These are phyloP conservation scores for Panicum hallii DNA, from an alignment of 202 grass and related monocot species.

Conservation along the genomic window DNA sequence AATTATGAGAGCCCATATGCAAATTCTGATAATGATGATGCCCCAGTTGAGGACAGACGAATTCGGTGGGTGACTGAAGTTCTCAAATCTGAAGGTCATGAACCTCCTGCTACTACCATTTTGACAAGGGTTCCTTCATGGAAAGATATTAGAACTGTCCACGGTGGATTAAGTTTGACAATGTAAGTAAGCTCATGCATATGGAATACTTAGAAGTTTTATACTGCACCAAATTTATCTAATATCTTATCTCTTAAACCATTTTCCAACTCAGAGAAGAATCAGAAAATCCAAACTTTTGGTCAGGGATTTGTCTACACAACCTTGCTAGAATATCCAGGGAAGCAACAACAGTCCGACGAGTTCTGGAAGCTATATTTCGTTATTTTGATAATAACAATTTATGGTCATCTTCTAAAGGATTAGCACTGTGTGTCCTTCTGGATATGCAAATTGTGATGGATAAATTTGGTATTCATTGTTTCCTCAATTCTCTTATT, in stretches of 20 bases:
- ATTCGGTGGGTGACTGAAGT: slow-evolving; percentile 72
- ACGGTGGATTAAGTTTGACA: slow-evolving; percentile 55
- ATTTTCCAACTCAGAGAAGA: slow-evolving; percentile 70
- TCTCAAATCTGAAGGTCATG: slow-evolving; percentile 72
- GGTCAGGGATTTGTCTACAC: slow-evolving; percentile 95
- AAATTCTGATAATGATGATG: slow-evolving; percentile 60
- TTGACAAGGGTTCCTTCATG: slow-evolving; percentile 80
- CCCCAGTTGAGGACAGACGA: slow-evolving; percentile 48
- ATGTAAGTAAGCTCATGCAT: slow-evolving; percentile 54
- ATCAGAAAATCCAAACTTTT: slow-evolving; percentile 78
- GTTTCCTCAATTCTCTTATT: slow-evolving; percentile 28
- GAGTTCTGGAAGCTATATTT: slow-evolving; percentile 95
- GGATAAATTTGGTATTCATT: slow-evolving; percentile 79
- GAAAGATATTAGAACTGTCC: slow-evolving; percentile 72
- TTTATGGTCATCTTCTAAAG: slow-evolving; percentile 81
- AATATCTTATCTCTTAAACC: slow-evolving; percentile 47
- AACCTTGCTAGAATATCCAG: slow-evolving; percentile 97
- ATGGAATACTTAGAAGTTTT: slow-evolving; percentile 28
- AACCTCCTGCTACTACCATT: slow-evolving; percentile 51
- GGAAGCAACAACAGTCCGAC: slow-evolving; percentile 86
- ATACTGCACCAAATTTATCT: slow-evolving; percentile 28
- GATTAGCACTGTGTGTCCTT: slow-evolving; percentile 81
- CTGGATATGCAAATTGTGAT: slow-evolving; percentile 94
- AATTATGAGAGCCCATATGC: slow-evolving; percentile 82
- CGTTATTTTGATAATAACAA: slow-evolving; percentile 92